Evolutionary conservation across 805 yeast species (phyloP), one percentile per base, ranked within the genome.

Genomic region (Cyberlindnera mrakii): DNA sequence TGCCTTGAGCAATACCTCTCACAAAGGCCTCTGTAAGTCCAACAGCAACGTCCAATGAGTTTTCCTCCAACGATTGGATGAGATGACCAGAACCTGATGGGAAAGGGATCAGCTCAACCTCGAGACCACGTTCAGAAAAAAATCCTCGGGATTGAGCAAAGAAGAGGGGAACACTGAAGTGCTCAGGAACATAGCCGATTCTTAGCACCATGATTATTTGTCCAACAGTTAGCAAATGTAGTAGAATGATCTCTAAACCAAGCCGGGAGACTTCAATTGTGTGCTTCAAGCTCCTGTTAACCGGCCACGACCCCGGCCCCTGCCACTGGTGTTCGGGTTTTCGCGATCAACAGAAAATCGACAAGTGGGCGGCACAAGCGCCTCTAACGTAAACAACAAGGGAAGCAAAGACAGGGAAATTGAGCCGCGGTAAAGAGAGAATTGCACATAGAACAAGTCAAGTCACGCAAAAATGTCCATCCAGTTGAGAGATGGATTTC

Each of bases 21-120:
- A 90, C 79, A 64, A 89, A 89, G 0, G 95, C 96, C 62, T 89
- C 97, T 4, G 96, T 89, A 42, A 89, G 71, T 0, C 97, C 97
- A 55, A 90, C 76, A 27, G 95, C 95, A 40, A 85, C 68, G 55
- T 89, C 93, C 30, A 88, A 74, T 34, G 80, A 76, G 10, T 74
- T 70, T 15, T 66, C 73, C 47, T 78, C 77, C 40, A 90, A 67
- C 6, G 88, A 72, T 53, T 82, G 84, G 59, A 89, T 85, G 61
- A 89, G 70, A 53, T 87, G 86, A 2, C 96, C 97, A 6, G 95
- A 80, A 1, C 97, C 97, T 15, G 93, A 85, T 15, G 87, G 84
- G 45, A 74, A 90, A 2, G 88, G 84, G 20, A 80, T 62, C 47
- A 82, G 55, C 50, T 82, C 80, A 38, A 85, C 74, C 3, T 73